Evolutionary conservation across 202 grass and related monocot genomes (phyloP).

Genomic region (Zizania palustris): DNA sequence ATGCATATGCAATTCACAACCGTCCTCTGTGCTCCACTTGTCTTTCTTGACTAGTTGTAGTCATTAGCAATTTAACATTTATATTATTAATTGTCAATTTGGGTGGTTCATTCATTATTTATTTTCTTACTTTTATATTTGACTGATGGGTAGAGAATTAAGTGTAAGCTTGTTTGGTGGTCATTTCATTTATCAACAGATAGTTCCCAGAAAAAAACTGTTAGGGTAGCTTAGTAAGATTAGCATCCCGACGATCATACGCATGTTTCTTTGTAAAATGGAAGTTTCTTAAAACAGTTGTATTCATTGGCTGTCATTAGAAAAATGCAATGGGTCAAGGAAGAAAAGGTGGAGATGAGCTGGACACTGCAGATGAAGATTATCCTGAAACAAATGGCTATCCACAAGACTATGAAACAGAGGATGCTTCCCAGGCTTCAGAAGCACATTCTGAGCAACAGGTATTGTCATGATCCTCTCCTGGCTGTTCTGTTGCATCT

Average conservation of each 20-base stretch:
- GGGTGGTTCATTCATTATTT: not conserved
- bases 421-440: conserved; percentile 27
- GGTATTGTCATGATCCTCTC: conserved; percentile 36
- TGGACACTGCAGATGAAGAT: conserved; percentile 53
- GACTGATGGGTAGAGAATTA: not conserved
- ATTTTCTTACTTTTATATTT: not conserved
- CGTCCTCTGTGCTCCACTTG: not conserved
- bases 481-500: not conserved
- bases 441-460: conserved; percentile 47
- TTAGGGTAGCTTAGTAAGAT: not conserved
- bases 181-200: conserved; percentile 16
- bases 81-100: not conserved
- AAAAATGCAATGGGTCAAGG: conserved; percentile 57
- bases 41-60: conserved; percentile 15
- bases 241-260: not conserved
- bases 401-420: conserved; percentile 51
- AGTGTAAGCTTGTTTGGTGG: not conserved
- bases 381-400: conserved; percentile 46
- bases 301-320: conserved; percentile 38
- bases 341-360: conserved; percentile 61
- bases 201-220: not conserved
- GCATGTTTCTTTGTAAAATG: not conserved
- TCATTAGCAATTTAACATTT: not conserved
- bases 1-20: not conserved
- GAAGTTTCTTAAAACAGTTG: not conserved